phyloP scores from a whole-genome alignment of 2,329 filamentous ascomycete genomes.

The Sphaceloma murrayae region DNA sequence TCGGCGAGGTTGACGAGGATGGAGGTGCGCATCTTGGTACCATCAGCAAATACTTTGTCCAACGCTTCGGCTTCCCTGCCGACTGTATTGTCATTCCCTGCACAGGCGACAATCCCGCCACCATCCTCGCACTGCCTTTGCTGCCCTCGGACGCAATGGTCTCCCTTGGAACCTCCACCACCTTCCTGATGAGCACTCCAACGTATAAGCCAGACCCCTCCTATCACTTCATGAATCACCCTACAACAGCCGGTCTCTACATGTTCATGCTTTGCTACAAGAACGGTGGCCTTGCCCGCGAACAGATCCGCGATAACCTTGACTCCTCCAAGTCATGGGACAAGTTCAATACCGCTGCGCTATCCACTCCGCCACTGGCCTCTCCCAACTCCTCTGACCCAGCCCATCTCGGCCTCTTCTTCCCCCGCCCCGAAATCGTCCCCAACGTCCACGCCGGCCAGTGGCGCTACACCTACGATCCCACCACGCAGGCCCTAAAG shows the following conservation, averaged over 20 bases:
- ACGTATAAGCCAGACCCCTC: constrained; percentile 78
- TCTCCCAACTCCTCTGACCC: constrained; percentile 47
- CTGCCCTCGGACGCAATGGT: constrained; percentile 87
- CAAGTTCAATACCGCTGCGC: constrained; percentile 65
- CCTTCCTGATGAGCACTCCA: constrained; percentile 95
- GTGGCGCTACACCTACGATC: constrained; percentile 65
- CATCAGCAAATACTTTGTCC: constrained; percentile 69
- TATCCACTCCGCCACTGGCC: constrained; percentile 60
- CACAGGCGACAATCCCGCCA: constrained; percentile 92
- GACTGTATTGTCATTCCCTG: constrained; percentile 74
- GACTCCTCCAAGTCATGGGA: constrained; percentile 58
- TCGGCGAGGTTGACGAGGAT: constrained; percentile 70
- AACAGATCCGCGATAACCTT: constrained; percentile 75
- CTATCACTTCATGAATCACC: constrained; percentile 98
- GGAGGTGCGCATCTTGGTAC: constrained; percentile 69
- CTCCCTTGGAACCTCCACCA: constrained; percentile 87
- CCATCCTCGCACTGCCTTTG: constrained; percentile 82
- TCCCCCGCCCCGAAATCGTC: constrained; percentile 89
- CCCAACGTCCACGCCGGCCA: constrained; percentile 79
- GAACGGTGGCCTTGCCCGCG: constrained; percentile 87
- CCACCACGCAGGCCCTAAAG: constrained; percentile 38
- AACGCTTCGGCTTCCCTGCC: constrained; percentile 64
- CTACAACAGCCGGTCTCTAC: constrained; percentile 78
- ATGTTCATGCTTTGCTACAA: constrained; percentile 99
- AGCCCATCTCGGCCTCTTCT: constrained; percentile 89